These are phyloP conservation scores for Arthromyces matolae DNA, from an alignment of 768 basidiomycete genomes.

Conservation along the genomic window DNA sequence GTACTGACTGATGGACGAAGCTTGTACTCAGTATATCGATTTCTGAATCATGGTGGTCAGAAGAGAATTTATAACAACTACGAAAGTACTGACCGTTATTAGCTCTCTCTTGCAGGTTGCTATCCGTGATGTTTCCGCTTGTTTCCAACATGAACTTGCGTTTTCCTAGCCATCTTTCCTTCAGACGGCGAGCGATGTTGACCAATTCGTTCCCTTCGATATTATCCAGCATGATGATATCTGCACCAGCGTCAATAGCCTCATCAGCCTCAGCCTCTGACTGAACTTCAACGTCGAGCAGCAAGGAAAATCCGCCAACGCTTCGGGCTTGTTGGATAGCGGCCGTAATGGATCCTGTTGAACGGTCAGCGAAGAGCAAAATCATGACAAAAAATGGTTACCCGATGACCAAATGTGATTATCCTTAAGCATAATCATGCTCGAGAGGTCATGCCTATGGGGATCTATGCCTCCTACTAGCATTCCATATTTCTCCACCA, in stretches of 20 bases:
- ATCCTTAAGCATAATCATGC: constrained; percentile 99
- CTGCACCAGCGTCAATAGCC: constrained; percentile 94
- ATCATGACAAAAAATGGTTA: constrained; percentile 20
- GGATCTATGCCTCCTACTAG: constrained; percentile 94
- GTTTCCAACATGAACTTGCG: constrained; percentile 89
- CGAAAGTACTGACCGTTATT: constrained; percentile 62
- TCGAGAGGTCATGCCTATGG: constrained; percentile 94
- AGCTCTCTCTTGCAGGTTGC: constrained; percentile 74
- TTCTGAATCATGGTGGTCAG: constrained; percentile 41
- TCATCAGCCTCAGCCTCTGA: constrained; percentile 90
- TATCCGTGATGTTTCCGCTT: constrained; percentile 92
- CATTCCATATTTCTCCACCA: constrained; percentile 99
- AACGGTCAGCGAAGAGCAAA: background rate
- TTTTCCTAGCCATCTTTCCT: constrained; percentile 75
- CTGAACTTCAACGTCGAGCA: constrained; percentile 91
- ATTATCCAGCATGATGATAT: constrained; percentile 95
- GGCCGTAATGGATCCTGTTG: constrained; percentile 79
- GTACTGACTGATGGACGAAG: constrained; percentile 85
- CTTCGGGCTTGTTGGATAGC: constrained; percentile 83
- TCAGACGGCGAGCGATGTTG: constrained; percentile 63
- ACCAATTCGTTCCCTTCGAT: constrained; percentile 75
- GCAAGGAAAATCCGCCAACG: constrained; percentile 88
- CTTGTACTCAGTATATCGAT: constrained; percentile 95
- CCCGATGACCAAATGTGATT: constrained; percentile 99
- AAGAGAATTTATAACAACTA: background rate